These are phyloP conservation scores for Pseudophaeomoniella oleicola DNA, from an alignment of 2,329 filamentous ascomycete genomes.

Conservation along the genomic window DNA sequence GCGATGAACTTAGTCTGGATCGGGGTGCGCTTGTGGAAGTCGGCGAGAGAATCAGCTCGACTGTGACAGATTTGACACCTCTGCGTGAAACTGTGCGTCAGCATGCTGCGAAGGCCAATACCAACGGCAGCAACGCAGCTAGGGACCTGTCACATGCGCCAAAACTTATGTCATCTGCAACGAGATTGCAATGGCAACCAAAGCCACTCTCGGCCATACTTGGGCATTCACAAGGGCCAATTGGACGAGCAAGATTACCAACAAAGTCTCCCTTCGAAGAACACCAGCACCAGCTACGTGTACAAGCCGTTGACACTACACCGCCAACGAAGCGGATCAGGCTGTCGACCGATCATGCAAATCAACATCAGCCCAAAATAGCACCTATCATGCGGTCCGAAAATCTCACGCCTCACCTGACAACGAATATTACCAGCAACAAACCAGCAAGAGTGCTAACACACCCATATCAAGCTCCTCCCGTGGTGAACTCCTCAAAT, in stretches of 20 bases:
- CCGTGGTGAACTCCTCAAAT: too few species aligned
- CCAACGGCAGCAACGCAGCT: slow-evolving; percentile 19
- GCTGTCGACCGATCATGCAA: too few species aligned
- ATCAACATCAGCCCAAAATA: too few species aligned
- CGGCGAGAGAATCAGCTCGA: slow-evolving; percentile 55
- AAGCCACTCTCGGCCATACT: slow-evolving; percentile 50
- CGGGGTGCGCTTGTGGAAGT: slow-evolving; percentile 68
- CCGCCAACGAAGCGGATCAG: too few species aligned
- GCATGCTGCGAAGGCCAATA: slow-evolving; percentile 7
- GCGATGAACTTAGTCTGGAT: slow-evolving; percentile 70
- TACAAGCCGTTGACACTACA: too few species aligned
- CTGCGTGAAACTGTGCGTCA: slow-evolving; percentile 51
- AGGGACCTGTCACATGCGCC: slow-evolving; percentile 28
- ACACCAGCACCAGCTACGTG: slow-evolving; percentile 24
- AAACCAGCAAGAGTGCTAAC: too few species aligned
- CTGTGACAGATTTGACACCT: slow-evolving; percentile 63
- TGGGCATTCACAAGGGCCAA: slow-evolving; percentile 48
- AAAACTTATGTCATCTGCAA: slow-evolving; percentile 11
- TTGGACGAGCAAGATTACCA: slow-evolving; percentile 45
- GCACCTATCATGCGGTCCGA: too few species aligned
- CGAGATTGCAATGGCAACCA: slow-evolving; percentile 31
- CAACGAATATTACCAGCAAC: too few species aligned
- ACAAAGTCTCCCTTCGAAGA: slow-evolving; percentile 52
- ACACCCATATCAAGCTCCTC: too few species aligned
- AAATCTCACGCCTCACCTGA: too few species aligned